These are phyloP conservation scores for Pelargonium australe DNA, from an alignment of 441 rosid genomes.

Conservation along the genomic window DNA sequence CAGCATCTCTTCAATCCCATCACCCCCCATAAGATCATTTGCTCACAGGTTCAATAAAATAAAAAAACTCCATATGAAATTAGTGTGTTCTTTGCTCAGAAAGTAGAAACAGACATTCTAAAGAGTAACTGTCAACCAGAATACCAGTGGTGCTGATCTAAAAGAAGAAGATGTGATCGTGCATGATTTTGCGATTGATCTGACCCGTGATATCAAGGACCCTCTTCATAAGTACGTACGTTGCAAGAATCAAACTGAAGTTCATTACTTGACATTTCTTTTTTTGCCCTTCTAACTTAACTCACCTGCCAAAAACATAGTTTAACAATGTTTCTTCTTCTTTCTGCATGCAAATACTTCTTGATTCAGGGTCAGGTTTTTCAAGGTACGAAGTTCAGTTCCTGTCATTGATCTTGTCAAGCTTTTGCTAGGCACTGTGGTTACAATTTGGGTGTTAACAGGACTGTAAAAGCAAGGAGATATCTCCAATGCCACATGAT, in stretches of 20 bases:
- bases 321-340: conserved; percentile 8
- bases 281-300: conserved; percentile 1
- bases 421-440: not conserved
- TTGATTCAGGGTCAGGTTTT: conserved; percentile 75
- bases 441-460: conserved; percentile 27
- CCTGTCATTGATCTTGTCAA: not conserved
- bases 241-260: conserved; percentile 1
- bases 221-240: conserved; percentile 70
- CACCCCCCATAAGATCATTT: conserved; percentile 74
- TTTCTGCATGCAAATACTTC: conserved; percentile 21
- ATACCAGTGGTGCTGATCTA: conserved; percentile 44
- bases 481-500: conserved; percentile 59
- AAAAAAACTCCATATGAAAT: conserved; percentile 5
- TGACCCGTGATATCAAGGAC: conserved; percentile 74
- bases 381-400: conserved; percentile 53
- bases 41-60: conserved; percentile 61
- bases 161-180: conserved; percentile 76
- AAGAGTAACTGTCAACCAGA: conserved; percentile 35
- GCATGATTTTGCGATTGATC: conserved; percentile 76
- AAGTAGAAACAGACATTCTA: conserved; percentile 14
- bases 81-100: conserved; percentile 16
- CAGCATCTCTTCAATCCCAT: conserved; percentile 68
- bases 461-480: conserved; percentile 79
- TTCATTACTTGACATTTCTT: not conserved
- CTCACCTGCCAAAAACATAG: conserved; percentile 14